These are phyloP conservation scores for Talaromyces islandicus DNA, from an alignment of 2,329 filamentous ascomycete species.

Conservation along the genomic window DNA sequence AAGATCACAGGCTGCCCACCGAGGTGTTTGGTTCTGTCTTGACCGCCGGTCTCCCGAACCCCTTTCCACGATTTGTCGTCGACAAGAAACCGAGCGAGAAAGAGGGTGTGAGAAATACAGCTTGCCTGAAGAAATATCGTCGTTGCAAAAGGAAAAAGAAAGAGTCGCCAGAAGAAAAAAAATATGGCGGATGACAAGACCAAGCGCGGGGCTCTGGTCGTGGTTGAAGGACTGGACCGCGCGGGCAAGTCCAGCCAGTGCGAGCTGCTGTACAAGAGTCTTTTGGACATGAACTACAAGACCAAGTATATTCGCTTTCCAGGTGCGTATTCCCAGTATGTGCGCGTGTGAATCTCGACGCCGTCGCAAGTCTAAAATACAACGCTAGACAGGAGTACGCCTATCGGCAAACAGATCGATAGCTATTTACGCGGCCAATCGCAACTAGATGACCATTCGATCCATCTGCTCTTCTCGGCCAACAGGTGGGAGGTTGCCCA, in stretches of 20 bases:
- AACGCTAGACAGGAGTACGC: slow-evolving; percentile 65
- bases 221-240: slow-evolving; percentile 82
- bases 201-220: slow-evolving; percentile 65
- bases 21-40: not conserved
- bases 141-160: not conserved
- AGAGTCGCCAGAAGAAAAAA: not conserved
- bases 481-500: slow-evolving; percentile 73
- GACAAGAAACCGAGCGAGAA: not conserved
- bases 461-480: slow-evolving; percentile 83
- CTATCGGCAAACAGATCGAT: slow-evolving; percentile 83
- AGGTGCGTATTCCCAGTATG: slow-evolving; percentile 36
- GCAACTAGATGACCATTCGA: slow-evolving; percentile 78
- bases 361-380: slow-evolving; percentile 9
- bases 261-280: slow-evolving; percentile 53
- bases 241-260: slow-evolving; percentile 93
- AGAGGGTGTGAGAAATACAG: not conserved
- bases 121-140: not conserved
- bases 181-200: slow-evolving; percentile 13
- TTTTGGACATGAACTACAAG: slow-evolving; percentile 46
- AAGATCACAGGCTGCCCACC: not conserved
- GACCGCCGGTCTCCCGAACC: slow-evolving; percentile 4
- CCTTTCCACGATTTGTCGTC: not conserved
- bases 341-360: slow-evolving; percentile 6
- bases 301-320: slow-evolving; percentile 62
- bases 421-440: slow-evolving; percentile 67